Conservation (phyloP, 2,329 filamentous ascomycete species). For the Chrysosporium queenslandicum region DNA sequence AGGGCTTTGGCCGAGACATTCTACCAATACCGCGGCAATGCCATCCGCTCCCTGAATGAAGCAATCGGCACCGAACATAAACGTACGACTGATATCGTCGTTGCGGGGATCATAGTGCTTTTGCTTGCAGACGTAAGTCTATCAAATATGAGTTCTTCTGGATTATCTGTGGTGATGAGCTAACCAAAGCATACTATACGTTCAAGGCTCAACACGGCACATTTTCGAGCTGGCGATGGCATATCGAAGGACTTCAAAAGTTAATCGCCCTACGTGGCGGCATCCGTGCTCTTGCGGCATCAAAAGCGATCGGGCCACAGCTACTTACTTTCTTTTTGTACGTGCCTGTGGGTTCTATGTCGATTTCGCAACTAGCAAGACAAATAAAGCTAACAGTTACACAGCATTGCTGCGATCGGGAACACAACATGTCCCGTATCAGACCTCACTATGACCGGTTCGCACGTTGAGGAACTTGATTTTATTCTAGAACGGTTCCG, state of each 20-base stretch:
- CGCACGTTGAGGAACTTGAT: constrained; percentile 23
- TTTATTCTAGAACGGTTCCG: constrained; percentile 20
- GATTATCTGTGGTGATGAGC: neutral
- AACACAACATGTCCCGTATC: constrained; percentile 32
- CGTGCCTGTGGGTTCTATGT: constrained; percentile 9
- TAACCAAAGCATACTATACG: neutral
- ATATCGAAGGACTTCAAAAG: constrained; percentile 28
- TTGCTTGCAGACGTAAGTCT: constrained; percentile 28
- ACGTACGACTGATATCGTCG: constrained; percentile 20
- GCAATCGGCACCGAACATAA: constrained; percentile 20
- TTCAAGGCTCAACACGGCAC: constrained; percentile 25
- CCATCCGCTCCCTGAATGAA: constrained; percentile 26
- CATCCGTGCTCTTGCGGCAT: constrained; percentile 19
- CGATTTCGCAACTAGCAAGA: neutral
- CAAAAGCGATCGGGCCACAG: constrained; percentile 19
- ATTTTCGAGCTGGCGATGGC: constrained; percentile 28
- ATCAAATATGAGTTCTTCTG: neutral
- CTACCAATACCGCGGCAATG: constrained; percentile 25
- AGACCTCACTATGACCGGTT: constrained; percentile 22
- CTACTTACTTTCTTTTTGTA: constrained; percentile 24
- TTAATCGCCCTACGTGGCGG: constrained; percentile 30
- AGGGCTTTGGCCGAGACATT: constrained; percentile 22
- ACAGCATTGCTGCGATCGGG: constrained; percentile 26
- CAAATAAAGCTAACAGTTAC: constrained; percentile 12
- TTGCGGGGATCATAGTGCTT: constrained; percentile 28